Evolutionary conservation across 2,329 filamentous ascomycete species (phyloP).

Genomic region (Pseudocercospora musae): DNA sequence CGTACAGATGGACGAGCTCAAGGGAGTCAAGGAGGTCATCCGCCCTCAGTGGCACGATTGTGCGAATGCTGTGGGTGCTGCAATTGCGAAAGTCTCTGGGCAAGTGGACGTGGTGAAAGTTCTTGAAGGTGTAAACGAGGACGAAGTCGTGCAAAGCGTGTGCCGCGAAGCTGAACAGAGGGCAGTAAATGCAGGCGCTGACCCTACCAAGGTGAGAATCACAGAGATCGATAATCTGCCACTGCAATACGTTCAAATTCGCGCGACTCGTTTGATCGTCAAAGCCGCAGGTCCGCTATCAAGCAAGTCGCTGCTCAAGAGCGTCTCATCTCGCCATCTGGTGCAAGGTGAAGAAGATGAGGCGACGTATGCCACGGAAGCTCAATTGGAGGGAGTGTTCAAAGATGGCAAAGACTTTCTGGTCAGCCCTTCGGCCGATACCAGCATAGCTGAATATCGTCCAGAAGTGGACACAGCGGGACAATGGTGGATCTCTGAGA

Average conservation of each 20-base stretch:
- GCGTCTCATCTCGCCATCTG: background rate
- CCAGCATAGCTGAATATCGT: background rate
- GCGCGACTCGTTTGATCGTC: background rate
- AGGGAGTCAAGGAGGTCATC: background rate
- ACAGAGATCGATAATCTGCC: constrained; percentile 1
- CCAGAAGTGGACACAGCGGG: background rate
- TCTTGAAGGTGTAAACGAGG: constrained; percentile 1
- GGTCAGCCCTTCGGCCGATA: background rate
- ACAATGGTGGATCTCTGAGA: constrained; percentile 5
- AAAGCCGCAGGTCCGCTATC: constrained; percentile 1
- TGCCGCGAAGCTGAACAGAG: background rate
- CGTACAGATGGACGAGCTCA: background rate
- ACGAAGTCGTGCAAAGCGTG: background rate
- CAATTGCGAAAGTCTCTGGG: background rate
- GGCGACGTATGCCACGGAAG: background rate
- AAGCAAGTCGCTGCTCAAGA: background rate
- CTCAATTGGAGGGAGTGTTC: background rate
- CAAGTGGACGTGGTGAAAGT: background rate
- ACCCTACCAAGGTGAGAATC: background rate
- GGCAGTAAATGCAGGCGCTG: background rate
- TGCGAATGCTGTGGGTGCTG: constrained; percentile 2
- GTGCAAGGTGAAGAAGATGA: background rate
- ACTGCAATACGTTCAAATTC: background rate
- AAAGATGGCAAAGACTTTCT: constrained; percentile 6
- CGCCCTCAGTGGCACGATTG: background rate